Evolutionary conservation across 139 green algal species (phyloP).

Genomic region (Picochlorum sp.): DNA sequence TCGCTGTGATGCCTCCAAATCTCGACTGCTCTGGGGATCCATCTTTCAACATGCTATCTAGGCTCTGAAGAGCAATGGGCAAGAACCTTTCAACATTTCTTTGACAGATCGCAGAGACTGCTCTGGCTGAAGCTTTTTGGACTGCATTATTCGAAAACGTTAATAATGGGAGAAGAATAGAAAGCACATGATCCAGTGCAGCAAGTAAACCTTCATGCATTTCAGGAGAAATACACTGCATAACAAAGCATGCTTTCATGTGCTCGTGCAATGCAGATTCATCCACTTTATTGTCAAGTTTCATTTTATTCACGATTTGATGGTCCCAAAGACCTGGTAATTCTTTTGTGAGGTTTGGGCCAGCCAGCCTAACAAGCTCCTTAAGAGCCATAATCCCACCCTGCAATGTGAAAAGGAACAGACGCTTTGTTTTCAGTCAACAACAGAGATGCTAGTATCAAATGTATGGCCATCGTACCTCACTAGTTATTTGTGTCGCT

Average conservation of each 20-base stretch:
- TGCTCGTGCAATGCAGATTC: background rate
- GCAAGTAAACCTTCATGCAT: conserved; percentile 15
- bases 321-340: background rate
- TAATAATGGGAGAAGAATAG: conserved; percentile 27
- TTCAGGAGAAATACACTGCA: background rate
- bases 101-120: conserved; percentile 27
- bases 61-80: conserved; percentile 45
- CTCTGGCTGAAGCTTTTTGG: conserved; percentile 32
- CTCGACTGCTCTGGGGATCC: conserved; percentile 6
- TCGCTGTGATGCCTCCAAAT: conserved; percentile 21
- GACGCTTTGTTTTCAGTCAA: too few relatives aligned
- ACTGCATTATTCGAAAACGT: conserved; percentile 37
- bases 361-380: background rate
- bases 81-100: conserved; percentile 35
- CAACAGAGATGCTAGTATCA: too few relatives aligned
- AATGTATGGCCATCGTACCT: too few relatives aligned
- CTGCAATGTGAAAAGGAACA: background rate
- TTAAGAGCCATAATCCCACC: background rate
- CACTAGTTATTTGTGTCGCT: too few relatives aligned
- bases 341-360: background rate
- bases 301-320: conserved; percentile 1
- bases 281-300: background rate
- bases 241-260: conserved; percentile 11
- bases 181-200: conserved; percentile 37
- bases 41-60: conserved; percentile 21